Conservation (phyloP, 768 basidiomycete species). For the Gloeophyllum trabeum region DNA sequence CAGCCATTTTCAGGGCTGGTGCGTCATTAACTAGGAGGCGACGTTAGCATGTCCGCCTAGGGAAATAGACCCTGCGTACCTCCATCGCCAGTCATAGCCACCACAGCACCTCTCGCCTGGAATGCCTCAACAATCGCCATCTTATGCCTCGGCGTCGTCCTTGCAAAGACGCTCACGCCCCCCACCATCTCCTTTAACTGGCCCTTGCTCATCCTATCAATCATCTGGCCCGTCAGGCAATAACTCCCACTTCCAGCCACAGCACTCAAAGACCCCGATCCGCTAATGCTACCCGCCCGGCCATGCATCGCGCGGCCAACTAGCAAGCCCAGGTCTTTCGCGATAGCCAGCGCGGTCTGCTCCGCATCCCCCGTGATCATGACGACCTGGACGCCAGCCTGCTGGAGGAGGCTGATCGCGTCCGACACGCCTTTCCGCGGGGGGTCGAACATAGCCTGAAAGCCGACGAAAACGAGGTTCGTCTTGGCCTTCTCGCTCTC, state of each 20-base stretch:
- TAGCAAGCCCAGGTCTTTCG: constrained; percentile 71
- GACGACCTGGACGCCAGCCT: constrained; percentile 87
- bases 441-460: constrained; percentile 93
- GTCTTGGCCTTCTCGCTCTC: constrained; percentile 22
- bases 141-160: constrained; percentile 95
- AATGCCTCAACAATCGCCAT: constrained; percentile 96
- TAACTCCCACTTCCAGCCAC: constrained; percentile 19
- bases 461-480: constrained; percentile 85
- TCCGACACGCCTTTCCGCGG: constrained; percentile 91
- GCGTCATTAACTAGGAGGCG: constrained; percentile 74
- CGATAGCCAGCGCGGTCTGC: constrained; percentile 83
- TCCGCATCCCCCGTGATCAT: constrained; percentile 98
- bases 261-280: constrained; percentile 3
- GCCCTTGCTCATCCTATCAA: constrained; percentile 73
- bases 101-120: constrained; percentile 79
- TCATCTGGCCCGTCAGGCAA: constrained; percentile 70
- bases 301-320: constrained; percentile 35
- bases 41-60: background rate
- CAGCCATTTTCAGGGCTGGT: constrained; percentile 94
- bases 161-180: constrained; percentile 78
- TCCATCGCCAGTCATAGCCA: constrained; percentile 97
- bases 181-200: constrained; percentile 81
- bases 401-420: constrained; percentile 69
- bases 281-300: background rate
- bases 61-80: constrained; percentile 33